Conservation (phyloP, 108 stramenopile species). For the Cyclotella cryptica region DNA sequence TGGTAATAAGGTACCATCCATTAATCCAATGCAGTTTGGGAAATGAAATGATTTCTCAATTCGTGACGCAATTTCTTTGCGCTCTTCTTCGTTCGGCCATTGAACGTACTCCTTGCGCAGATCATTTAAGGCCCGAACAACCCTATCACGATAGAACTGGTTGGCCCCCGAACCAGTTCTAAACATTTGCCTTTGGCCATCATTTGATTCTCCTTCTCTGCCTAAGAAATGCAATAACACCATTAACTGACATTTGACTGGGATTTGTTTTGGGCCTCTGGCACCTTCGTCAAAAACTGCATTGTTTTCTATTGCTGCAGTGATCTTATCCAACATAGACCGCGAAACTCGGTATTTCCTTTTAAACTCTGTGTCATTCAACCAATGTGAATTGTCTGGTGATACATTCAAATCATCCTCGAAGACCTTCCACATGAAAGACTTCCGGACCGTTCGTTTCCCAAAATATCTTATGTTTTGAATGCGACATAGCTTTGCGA, state of each 20-base stretch:
- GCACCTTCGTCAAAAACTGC: slow-evolving; percentile 19
- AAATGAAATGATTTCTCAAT: slow-evolving; percentile 20
- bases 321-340: background rate
- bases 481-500: too few relatives aligned
- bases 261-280: slow-evolving; percentile 18
- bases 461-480: background rate
- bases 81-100: slow-evolving; percentile 44
- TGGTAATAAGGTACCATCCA: slow-evolving; percentile 43
- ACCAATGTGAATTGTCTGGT: background rate
- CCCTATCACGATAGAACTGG: background rate
- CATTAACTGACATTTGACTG: slow-evolving; percentile 40
- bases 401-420: background rate
- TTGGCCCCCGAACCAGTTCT: background rate
- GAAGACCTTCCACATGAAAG: background rate
- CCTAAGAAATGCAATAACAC: slow-evolving; percentile 29
- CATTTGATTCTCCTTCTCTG: slow-evolving; percentile 2
- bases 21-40: slow-evolving; percentile 38
- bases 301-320: slow-evolving; percentile 24
- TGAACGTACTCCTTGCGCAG: slow-evolving; percentile 4
- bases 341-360: slow-evolving; percentile 10
- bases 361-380: slow-evolving; percentile 19
- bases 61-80: slow-evolving; percentile 18
- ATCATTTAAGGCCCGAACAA: slow-evolving; percentile 7
- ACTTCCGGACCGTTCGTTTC: background rate
- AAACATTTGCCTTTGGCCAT: background rate